phyloP scores from a whole-genome alignment of 164 flowering plant genomes.

The Pachysandra terminalis region DNA sequence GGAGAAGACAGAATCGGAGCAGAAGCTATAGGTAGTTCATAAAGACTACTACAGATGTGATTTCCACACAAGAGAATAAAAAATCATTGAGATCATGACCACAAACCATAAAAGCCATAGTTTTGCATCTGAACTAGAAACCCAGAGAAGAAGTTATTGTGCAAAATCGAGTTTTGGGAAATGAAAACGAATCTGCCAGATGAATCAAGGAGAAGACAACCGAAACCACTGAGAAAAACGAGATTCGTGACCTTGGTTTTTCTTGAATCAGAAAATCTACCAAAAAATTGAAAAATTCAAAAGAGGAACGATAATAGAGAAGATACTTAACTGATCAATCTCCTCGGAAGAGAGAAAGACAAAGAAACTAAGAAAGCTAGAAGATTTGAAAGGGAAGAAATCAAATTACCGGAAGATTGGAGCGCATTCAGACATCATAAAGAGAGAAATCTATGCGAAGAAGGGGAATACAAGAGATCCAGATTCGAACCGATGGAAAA shows the following conservation, averaged over 20 bases:
- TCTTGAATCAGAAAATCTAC: neutral
- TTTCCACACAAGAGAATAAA: neutral
- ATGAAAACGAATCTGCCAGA: neutral
- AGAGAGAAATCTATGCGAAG: neutral
- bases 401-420: neutral
- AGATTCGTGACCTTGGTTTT: neutral
- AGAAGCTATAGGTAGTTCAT: constrained; percentile 33
- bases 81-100: constrained; percentile 7
- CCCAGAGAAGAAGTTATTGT: neutral
- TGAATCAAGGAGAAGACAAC: too few species aligned
- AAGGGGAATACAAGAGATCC: too few species aligned
- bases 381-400: too few species aligned
- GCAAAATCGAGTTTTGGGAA: neutral
- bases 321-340: neutral
- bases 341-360: neutral
- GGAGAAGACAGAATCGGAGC: constrained; percentile 51
- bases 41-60: constrained; percentile 8
- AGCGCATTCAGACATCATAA: neutral
- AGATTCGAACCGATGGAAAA: too few species aligned
- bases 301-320: neutral
- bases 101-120: neutral
- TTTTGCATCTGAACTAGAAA: neutral
- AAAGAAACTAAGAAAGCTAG: neutral
- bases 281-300: neutral
- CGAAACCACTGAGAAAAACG: neutral